Evolutionary conservation across 2,329 filamentous ascomycete species (phyloP).

Genomic region (Cladosporium sp.): DNA sequence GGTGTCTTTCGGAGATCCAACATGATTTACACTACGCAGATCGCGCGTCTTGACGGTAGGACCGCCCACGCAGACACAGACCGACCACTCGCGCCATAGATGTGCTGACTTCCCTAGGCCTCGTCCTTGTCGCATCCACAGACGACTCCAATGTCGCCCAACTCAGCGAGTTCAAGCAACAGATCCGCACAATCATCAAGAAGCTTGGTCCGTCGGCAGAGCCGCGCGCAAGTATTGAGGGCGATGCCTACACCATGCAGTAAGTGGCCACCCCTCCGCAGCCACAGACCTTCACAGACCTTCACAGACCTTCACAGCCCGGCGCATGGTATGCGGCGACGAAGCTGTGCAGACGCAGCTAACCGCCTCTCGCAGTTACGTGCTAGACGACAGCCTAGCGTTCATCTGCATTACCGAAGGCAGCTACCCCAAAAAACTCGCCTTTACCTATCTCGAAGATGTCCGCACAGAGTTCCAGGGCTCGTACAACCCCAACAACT

Average conservation of each 20-base stretch:
- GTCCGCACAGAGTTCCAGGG: constrained; percentile 86
- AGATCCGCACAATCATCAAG: constrained; percentile 87
- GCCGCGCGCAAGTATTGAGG: constrained; percentile 88
- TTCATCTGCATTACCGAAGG: constrained; percentile 93
- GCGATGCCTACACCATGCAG: constrained; percentile 80
- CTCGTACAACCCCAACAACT: constrained; percentile 73
- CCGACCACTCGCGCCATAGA: constrained; percentile 46
- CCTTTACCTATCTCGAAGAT: constrained; percentile 96
- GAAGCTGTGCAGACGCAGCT: not conserved
- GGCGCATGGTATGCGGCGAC: not conserved
- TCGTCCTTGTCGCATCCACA: constrained; percentile 91
- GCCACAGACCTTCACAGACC: too few species aligned
- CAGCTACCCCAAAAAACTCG: constrained; percentile 94
- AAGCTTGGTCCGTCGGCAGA: constrained; percentile 86
- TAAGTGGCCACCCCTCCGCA: constrained; percentile 46
- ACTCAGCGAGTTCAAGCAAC: constrained; percentile 83
- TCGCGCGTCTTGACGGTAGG: constrained; percentile 81
- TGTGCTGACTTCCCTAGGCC: constrained; percentile 45
- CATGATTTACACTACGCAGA: constrained; percentile 69
- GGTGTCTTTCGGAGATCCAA: not conserved
- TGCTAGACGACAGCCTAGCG: constrained; percentile 78
- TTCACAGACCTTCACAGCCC: not conserved
- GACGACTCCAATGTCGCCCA: constrained; percentile 81
- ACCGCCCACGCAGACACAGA: constrained; percentile 24
- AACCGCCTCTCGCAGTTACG: constrained; percentile 61